Base-by-base conservation (phyloP, 495 filamentous ascomycete species). In the Hypoxylon fuscum region DNA sequence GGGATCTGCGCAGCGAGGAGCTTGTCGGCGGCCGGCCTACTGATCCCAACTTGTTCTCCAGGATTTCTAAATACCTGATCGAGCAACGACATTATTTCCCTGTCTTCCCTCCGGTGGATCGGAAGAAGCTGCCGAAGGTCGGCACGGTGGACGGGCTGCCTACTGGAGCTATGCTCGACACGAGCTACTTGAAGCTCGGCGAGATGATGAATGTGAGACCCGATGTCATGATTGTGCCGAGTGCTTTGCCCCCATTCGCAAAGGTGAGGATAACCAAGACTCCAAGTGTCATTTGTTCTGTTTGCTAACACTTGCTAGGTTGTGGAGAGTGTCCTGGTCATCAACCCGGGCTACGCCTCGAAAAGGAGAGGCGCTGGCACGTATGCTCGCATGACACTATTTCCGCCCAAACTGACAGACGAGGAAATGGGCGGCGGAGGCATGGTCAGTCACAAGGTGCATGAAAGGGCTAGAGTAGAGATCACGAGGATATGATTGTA, bases 81-180 rank as follows among this genome's bases (percentile, higher is more conserved):
- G 87, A 93, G 70, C 95, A 98, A 74, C 80, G 92, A 2, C 91
- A 94, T 74, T 97, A 90, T 73, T 92, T 90, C 68, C 95, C 95
- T 10, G 70, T 98, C 10, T 97, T 90, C 62, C 95, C 95, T 23
- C 88, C 93, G 0, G 79, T 83, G 20, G 85, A 86, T 34, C 81
- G 92, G 38, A 79, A 82, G 51, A 81, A 77, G 46, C 71, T 94
- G 55, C 88, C 89, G 2, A 90, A 86, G 71, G 82, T 77, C 22
- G 85, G 79, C 25, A 82, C 76, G 6, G 77, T 62, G 7, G 83
- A 85, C 20, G 85, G 83, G 8, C 74, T 81, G 14, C 84, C 87
- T 1, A 86, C 86, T 1, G 94, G 94, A 0, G 85, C 89, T 1
- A 73, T 79, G 72, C 72, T 98, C 42, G 95, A 98, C 74, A 74